Evolutionary conservation across 2,329 filamentous ascomycete genomes (phyloP).

Genomic region (Pyrenochaeta sp.): DNA sequence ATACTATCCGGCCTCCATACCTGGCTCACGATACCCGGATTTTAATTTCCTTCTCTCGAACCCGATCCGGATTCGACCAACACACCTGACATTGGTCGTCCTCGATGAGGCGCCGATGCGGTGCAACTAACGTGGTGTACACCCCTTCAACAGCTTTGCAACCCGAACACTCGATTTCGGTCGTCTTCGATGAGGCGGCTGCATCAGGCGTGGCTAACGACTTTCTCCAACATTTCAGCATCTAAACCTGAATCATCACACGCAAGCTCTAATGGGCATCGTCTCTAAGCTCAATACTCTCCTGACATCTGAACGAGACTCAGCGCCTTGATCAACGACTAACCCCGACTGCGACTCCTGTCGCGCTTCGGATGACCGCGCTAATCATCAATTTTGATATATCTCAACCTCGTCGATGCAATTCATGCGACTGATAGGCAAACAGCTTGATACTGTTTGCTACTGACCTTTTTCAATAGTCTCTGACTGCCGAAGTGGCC

Average conservation of each 20-base stretch:
- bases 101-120: no score
- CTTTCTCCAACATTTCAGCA: not conserved
- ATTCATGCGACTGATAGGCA: not conserved
- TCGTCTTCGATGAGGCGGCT: conserved; percentile 15
- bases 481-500: not conserved
- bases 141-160: no score
- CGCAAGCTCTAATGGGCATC: conserved; percentile 1
- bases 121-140: no score
- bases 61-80: not conserved
- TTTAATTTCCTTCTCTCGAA: not conserved
- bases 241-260: not conserved
- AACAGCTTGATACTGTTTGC: not conserved
- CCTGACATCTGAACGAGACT: not conserved
- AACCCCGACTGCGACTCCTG: conserved; percentile 1
- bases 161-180: not conserved
- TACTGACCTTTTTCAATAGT: not conserved
- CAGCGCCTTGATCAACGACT: not conserved
- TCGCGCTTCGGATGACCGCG: not conserved
- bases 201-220: not conserved
- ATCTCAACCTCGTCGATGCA: not conserved
- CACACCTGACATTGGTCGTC: no score
- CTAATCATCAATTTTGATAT: not conserved
- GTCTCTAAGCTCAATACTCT: not conserved
- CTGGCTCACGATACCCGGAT: no score
- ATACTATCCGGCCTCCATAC: no score